phyloP scores from a whole-genome alignment of 805 yeast genomes.

The Saccharomyces kudriavzevii region DNA sequence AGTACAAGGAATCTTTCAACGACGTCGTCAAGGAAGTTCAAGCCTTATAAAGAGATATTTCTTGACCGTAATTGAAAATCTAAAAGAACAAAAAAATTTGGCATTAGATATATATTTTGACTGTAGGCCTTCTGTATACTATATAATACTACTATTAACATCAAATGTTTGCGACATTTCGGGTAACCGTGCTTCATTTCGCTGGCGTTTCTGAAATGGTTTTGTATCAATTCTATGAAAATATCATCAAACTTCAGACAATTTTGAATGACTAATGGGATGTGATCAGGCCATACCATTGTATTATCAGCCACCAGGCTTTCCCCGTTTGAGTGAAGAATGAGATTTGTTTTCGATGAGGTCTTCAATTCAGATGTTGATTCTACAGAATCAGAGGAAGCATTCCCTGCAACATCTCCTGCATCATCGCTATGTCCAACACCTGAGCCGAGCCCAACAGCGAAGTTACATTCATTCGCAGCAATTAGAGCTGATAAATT shows the following conservation, averaged over 20 bases:
- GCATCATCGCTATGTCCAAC: not conserved
- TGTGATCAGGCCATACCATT: not conserved
- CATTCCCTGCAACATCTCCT: not conserved
- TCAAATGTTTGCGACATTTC: not conserved
- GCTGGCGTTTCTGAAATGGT: not conserved
- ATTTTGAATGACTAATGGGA: not conserved
- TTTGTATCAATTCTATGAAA: not conserved
- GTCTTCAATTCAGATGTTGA: not conserved
- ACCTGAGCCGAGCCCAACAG: not conserved
- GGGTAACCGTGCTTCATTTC: not conserved
- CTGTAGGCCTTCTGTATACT: not conserved
- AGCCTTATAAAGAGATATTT: slow-evolving; percentile 18
- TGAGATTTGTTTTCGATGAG: slow-evolving; percentile 6
- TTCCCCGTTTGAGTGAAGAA: not conserved
- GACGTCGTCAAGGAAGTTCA: slow-evolving; percentile 87
- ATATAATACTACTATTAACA: not conserved
- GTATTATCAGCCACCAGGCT: too few relatives aligned
- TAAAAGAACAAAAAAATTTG: not conserved
- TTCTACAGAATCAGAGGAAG: not conserved
- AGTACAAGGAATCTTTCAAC: slow-evolving; percentile 86
- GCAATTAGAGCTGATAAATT: not conserved
- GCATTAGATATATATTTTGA: not conserved
- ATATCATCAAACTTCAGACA: not conserved
- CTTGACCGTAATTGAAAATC: not conserved
- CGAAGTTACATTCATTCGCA: not conserved